phyloP scores from a whole-genome alignment of 305 asterid species.

The Caryopteris hybrid region DNA sequence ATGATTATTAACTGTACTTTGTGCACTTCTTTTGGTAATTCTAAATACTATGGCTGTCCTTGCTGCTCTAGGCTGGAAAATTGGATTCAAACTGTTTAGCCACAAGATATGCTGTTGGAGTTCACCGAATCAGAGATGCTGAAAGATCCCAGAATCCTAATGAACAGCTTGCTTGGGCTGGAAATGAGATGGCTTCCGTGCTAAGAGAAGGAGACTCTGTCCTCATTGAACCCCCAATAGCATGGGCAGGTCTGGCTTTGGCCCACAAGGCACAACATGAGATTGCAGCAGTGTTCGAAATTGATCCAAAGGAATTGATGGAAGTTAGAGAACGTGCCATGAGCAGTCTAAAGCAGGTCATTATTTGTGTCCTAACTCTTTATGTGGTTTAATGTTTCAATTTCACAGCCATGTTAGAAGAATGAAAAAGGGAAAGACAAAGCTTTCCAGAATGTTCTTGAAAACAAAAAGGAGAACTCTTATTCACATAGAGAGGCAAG shows the following conservation, averaged over 20 bases:
- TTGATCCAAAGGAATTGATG: constrained; percentile 58
- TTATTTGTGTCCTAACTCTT: constrained; percentile 9
- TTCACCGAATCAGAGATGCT: constrained; percentile 89
- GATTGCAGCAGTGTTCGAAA: constrained; percentile 87
- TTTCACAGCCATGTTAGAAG: not conserved
- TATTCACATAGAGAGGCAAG: not conserved
- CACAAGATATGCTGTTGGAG: constrained; percentile 84
- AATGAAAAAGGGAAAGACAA: constrained; percentile 2
- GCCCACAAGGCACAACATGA: constrained; percentile 94
- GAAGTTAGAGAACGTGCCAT: constrained; percentile 82
- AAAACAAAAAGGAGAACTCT: not conserved
- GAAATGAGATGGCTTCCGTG: constrained; percentile 96
- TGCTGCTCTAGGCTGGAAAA: constrained; percentile 72
- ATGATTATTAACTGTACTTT: not conserved
- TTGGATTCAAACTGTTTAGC: constrained; percentile 96
- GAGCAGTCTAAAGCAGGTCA: constrained; percentile 84
- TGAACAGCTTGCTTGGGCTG: constrained; percentile 96
- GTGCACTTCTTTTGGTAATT: constrained; percentile 7
- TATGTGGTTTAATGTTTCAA: constrained; percentile 9
- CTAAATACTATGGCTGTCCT: constrained; percentile 18
- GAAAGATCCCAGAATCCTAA: constrained; percentile 91
- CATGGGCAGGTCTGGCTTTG: constrained; percentile 96
- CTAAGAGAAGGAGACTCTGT: constrained; percentile 84
- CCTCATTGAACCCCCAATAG: constrained; percentile 67
- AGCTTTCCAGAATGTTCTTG: not conserved